Percentiles rank a stretch among this genome's conserved stretches.
phyloP scores from a whole-genome alignment of 306 rosid species.

The Coriaria nepalensis region DNA sequence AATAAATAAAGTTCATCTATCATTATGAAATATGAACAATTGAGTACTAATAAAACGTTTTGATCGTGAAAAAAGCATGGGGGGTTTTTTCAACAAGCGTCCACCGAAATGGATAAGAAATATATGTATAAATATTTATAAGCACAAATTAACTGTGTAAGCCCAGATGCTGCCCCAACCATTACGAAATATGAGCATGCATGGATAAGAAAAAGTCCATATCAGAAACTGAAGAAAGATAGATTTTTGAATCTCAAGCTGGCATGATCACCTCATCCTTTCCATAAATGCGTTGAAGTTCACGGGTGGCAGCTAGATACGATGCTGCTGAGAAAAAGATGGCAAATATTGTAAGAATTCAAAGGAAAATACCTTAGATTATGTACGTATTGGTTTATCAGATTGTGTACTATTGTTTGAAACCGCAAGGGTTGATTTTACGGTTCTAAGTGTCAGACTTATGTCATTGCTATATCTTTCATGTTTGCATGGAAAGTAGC shows the following conservation, averaged over 20 bases:
- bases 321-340: constrained; percentile 40
- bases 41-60: no score
- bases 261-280: constrained; percentile 52
- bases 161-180: constrained; percentile 19
- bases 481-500: constrained; percentile 2
- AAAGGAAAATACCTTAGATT: constrained; percentile 1
- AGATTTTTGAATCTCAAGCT: constrained; percentile 33
- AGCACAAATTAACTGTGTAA: constrained; percentile 18
- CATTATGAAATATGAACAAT: no score
- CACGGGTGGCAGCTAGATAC: constrained; percentile 86
- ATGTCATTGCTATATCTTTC: not conserved
- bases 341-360: constrained; percentile 4
- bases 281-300: constrained; percentile 96
- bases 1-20: no score
- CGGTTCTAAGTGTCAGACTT: no score
- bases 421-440: no score
- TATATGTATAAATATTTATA: constrained; percentile 27
- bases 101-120: no score
- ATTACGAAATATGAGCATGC: constrained; percentile 22
- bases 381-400: no score
- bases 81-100: no score
- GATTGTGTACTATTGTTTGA: no score
- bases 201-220: constrained; percentile 31
- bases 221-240: constrained; percentile 17
- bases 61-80: no score